These are phyloP conservation scores for Nicotiana knightiana DNA, from an alignment of 257 asterid species.

Conservation along the genomic window DNA sequence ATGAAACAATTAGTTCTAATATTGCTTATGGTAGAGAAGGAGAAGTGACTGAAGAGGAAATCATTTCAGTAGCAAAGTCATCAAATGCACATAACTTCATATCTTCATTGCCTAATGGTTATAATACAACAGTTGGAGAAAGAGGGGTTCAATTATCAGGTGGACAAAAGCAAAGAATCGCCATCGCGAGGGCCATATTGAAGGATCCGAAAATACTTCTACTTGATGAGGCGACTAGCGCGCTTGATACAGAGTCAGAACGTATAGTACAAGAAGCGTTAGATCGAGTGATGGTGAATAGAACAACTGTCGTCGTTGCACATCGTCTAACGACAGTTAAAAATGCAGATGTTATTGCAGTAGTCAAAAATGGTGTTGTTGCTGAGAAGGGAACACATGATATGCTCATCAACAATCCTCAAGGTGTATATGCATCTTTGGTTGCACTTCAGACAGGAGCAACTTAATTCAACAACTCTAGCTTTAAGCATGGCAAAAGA, in stretches of 20 bases:
- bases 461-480: not conserved
- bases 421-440: conserved; percentile 35
- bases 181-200: conserved; percentile 39
- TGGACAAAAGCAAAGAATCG: conserved; percentile 51
- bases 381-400: conserved; percentile 40
- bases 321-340: conserved; percentile 30
- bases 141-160: conserved; percentile 42
- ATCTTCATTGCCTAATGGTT: conserved; percentile 27
- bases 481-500: not conserved
- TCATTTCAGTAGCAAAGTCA: conserved; percentile 12
- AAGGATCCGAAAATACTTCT: conserved; percentile 42
- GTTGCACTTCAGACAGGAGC: conserved; percentile 21
- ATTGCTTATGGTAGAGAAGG: conserved; percentile 20
- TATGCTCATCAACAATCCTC: conserved; percentile 16
- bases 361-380: conserved; percentile 34
- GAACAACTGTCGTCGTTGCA: conserved; percentile 32
- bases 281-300: conserved; percentile 24
- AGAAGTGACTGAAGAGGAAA: conserved; percentile 15
- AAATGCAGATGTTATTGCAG: conserved; percentile 30
- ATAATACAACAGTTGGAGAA: conserved; percentile 43
- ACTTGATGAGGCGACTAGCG: conserved; percentile 53
- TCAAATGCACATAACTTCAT: conserved; percentile 27
- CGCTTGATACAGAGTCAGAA: conserved; percentile 47
- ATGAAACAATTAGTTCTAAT: conserved; percentile 20
- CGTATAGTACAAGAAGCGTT: conserved; percentile 37